Evolutionary conservation across 2,329 filamentous ascomycete species (phyloP), one percentile per base, ranked within the genome.

Genomic region (Fusarium ambrosium): DNA sequence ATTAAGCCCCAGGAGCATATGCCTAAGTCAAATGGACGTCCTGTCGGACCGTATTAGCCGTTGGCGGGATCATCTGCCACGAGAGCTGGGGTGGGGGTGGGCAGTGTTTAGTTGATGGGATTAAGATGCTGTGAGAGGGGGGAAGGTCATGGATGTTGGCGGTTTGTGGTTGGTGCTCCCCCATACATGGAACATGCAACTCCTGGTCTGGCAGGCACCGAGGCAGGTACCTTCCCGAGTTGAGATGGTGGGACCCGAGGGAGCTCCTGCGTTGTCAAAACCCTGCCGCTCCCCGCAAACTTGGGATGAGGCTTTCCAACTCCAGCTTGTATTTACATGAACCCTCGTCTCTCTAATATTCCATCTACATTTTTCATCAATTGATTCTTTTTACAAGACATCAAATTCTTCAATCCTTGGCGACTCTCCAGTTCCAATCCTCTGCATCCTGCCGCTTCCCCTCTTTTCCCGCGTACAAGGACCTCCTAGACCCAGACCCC

Each of bases 21-120:
- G 68, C 62, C 64, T 62, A 68, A 60, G 63, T 55, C 63, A 64
- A 63, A 59, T 27, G 55, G 32, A 34, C 59, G 71, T 76, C 63
- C 22, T 68, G 71, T 85, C 87, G 87, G 87, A 87, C 86, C 87
- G 87, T 88, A 82, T 81, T 82, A 84, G 86, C 87, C 87, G 87
- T 86, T 48, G 81, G 82, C 82, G 70, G 70, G 71, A 78, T 78
- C 76, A 78, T 77, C 76, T 77, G 77, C 70, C 69, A 64, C 66
- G 64, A 63, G 67, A 68, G 66, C 72, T 70, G 53, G 68, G 72
- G 69, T 74, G 76, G 68, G 72, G 59, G 51, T 58, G 61, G 36
- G 61, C 48, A 34, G 53, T 29, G 20, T 60, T 60, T 32, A 51
- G 55, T 37, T 61, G 63, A 48, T 43, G 43, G 64, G 64, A 43